Percentiles rank a stretch among this genome's conserved stretches.
These are phyloP conservation scores for Trichoderma arundinaceum DNA, from an alignment of 2,329 filamentous ascomycete species.

Conservation along the genomic window DNA sequence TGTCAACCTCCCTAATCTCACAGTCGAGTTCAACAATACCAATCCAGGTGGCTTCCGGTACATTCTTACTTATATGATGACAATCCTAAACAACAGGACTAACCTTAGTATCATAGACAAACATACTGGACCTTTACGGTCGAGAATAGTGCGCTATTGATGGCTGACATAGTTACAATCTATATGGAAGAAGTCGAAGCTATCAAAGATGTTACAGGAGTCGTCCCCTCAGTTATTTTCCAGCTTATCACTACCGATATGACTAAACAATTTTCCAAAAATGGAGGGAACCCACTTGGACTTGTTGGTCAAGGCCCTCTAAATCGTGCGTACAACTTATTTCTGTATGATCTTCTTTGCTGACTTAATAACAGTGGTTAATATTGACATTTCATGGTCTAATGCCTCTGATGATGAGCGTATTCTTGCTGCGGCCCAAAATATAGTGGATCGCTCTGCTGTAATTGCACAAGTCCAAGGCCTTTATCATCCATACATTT, in stretches of 20 bases:
- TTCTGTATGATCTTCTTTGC: background rate
- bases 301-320: slow-evolving; percentile 39
- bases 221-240: slow-evolving; percentile 41
- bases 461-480: slow-evolving; percentile 41
- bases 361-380: slow-evolving; percentile 34
- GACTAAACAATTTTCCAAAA: slow-evolving; percentile 44
- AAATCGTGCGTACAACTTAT: slow-evolving; percentile 31
- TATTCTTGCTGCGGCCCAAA: slow-evolving; percentile 39
- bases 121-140: slow-evolving; percentile 37
- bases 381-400: slow-evolving; percentile 39
- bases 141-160: slow-evolving; percentile 33
- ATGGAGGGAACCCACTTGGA: slow-evolving; percentile 44
- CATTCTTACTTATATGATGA: background rate
- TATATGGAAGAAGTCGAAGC: slow-evolving; percentile 36
- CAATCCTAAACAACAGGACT: background rate
- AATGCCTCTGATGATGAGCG: slow-evolving; percentile 43
- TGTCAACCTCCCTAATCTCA: slow-evolving; percentile 34
- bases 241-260: slow-evolving; percentile 51
- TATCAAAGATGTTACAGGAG: slow-evolving; percentile 36
- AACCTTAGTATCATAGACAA: slow-evolving; percentile 30
- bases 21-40: slow-evolving; percentile 35
- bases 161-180: slow-evolving; percentile 37
- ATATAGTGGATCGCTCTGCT: slow-evolving; percentile 39
- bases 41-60: slow-evolving; percentile 38
- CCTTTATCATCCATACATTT: slow-evolving; percentile 46